Base-by-base conservation (phyloP, 2,329 filamentous ascomycete genomes). In the Cadophora luteo-olivacea region DNA sequence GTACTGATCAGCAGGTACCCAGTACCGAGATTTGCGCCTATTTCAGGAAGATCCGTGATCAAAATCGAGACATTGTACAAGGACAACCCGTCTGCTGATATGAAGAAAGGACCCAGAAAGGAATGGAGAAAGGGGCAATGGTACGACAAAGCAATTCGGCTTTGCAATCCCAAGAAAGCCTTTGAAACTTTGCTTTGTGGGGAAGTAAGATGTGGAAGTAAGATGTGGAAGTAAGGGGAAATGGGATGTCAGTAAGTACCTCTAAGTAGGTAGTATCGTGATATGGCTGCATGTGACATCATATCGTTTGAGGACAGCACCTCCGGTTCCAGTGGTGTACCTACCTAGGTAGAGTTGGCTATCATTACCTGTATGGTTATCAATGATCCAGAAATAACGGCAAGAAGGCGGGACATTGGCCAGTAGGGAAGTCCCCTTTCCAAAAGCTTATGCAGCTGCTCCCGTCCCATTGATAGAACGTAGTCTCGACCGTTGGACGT, bases 281-380 rank as follows among this genome's bases (percentile, higher is more conserved):
- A 60, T 25, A 60, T 58, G 58, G 58, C 38, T 65, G 63, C 63
- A 48, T 60, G 64, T 61, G 54, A 65, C 54, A 65, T 60, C 64
- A 38, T 48, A 25, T 52, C 32, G 6, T 41, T 29, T 24, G 57
- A 38, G 36, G 11, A 38, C 29, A 25, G 33, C 33, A 11, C 22
- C 12, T 60, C 57, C 57, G 57, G 29, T 3, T 41, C 9, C 22
- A 45, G n/a, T 38, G 36, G 36, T 38, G 36, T 36, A 36, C 33
- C 11, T 36, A 36, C 33, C 33, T 5, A 36, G 33, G 33, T 25
- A 19, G 24, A 11, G 9, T 16, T 19, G 45, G 19, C 19, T 45
- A 38, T 38, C 57, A 25, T 45, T 60, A 22, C 57, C 57, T 45
- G 57, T 24, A 45, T 16, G 32, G 57, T 60, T 58, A 58, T 38